Percentiles rank a stretch among this genome's conserved stretches.
Conservation (phyloP, 2,329 filamentous ascomycete genomes). For the Sarocladium kiliense region DNA sequence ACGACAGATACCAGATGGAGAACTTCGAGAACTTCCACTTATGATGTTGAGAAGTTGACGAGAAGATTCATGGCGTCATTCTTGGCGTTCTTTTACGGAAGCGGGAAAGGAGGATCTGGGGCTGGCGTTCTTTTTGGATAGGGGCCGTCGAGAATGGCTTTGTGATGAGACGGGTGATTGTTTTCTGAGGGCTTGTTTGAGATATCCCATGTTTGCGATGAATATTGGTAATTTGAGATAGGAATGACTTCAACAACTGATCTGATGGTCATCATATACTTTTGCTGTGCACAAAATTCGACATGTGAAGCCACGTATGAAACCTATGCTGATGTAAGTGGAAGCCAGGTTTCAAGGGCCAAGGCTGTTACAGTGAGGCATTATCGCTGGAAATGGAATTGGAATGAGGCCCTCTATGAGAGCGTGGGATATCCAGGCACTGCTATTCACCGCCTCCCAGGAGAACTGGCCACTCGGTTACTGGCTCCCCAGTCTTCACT, state of each 20-base stretch:
- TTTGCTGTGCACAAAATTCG: not conserved
- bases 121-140: not conserved
- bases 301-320: no score
- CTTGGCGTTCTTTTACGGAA: not conserved
- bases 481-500: constrained; percentile 24
- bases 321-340: no score
- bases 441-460: constrained; percentile 7
- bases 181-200: not conserved
- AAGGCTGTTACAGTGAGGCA: no score
- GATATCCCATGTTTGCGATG: not conserved
- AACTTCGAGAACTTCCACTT: not conserved
- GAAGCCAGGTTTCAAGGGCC: no score
- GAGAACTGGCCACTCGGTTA: constrained; percentile 25
- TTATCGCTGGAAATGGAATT: no score
- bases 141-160: not conserved
- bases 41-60: not conserved
- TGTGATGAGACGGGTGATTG: not conserved
- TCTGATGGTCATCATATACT: not conserved
- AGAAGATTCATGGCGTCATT: not conserved
- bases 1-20: not conserved
- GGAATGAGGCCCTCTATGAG: no score
- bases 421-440: no score
- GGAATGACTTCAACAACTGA: not conserved
- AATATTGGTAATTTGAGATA: not conserved
- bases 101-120: not conserved